Base-by-base conservation (phyloP, 1,284 basidiomycete genomes). In the Caloboletus firmus region DNA sequence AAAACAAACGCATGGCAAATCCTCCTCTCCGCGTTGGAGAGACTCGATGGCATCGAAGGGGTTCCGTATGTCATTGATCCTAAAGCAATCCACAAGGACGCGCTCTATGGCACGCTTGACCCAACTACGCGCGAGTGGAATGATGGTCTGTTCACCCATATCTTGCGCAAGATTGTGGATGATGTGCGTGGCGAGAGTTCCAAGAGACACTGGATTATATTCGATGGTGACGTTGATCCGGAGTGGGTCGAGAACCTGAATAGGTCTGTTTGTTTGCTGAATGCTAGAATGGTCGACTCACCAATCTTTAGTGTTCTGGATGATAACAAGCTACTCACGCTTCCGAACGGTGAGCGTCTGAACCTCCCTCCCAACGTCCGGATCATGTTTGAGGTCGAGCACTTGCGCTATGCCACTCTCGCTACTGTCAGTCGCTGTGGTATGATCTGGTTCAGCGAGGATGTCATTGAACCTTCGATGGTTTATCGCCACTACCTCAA, bases 181-280 rank as follows among this genome's bases (percentile, higher is more conserved):
- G 95, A 99, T 67, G 95, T 98, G 34, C 92, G 97, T 67, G 97
- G 97, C 30, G 98, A 98, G 74, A 97, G 94, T 70, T 80, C 84
- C 30, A 98, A 98, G 77, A 81, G 96, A 22, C 97, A 99, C 70
- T 99, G 97, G 97, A 99, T 99, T 66, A 92, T 99, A 59, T 99
- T 99, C 62, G 97, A 99, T 67, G 97, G 97, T 55, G 97, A 99
- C 69, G 96, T 99, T 48, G 98, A 99, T 78, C 97, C 97, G 0
- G 97, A 99, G 74, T 99, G 97, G 98, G 97, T 99, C 8, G 98
- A 99, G 75, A 99, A 99, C 72, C 77, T 99, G 74, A 99, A 99
- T 76, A 97, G 93, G 94, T 91, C 45, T 35, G 81, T 74, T 36
- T 35, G 8, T 55, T 49, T 31, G 9, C 30, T 52, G n/a, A 30